Evolutionary conservation across 169 alveolate genomes (phyloP).

Genomic region (Eimeria praecox): DNA sequence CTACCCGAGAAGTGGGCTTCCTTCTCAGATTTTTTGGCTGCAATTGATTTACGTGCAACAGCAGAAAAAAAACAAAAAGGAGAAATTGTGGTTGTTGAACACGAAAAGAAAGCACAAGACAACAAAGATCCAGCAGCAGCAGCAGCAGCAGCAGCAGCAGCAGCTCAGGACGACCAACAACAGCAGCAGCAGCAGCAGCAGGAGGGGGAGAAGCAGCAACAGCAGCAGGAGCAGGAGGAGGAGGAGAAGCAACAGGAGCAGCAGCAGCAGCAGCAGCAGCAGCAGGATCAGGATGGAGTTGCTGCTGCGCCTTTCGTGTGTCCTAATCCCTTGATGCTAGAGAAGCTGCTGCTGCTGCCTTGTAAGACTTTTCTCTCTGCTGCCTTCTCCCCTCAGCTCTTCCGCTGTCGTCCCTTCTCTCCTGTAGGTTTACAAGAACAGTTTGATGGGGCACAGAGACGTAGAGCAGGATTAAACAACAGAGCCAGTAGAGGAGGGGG

Average conservation of each 20-base stretch:
- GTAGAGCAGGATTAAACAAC: slow-evolving; percentile 19
- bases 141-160: slow-evolving; percentile 19
- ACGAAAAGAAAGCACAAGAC: background rate
- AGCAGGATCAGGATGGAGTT: slow-evolving; percentile 10
- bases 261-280: slow-evolving; percentile 35
- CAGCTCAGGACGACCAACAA: no score
- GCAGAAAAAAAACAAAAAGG: slow-evolving; percentile 34
- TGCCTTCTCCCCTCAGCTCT: slow-evolving; percentile 52
- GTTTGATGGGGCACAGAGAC: slow-evolving; percentile 49
- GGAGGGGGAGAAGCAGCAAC: background rate
- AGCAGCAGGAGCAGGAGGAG: no score
- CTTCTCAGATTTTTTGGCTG: slow-evolving; percentile 46
- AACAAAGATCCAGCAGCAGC: background rate
- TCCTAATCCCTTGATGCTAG: slow-evolving; percentile 44
- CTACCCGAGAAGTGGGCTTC: slow-evolving; percentile 53
- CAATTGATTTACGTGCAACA: slow-evolving; percentile 1
- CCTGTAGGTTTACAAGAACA: slow-evolving; percentile 56
- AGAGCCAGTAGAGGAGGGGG: background rate
- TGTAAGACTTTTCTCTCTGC: slow-evolving; percentile 41
- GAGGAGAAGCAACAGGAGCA: no score
- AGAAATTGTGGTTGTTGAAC: background rate
- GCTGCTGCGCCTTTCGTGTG: background rate
- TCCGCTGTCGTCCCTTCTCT: slow-evolving; percentile 61
- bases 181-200: slow-evolving; percentile 34
- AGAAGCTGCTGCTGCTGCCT: slow-evolving; percentile 49